Evolutionary conservation across 2,329 filamentous ascomycete species (phyloP).

Genomic region (Bimuria novae-zelandiae): DNA sequence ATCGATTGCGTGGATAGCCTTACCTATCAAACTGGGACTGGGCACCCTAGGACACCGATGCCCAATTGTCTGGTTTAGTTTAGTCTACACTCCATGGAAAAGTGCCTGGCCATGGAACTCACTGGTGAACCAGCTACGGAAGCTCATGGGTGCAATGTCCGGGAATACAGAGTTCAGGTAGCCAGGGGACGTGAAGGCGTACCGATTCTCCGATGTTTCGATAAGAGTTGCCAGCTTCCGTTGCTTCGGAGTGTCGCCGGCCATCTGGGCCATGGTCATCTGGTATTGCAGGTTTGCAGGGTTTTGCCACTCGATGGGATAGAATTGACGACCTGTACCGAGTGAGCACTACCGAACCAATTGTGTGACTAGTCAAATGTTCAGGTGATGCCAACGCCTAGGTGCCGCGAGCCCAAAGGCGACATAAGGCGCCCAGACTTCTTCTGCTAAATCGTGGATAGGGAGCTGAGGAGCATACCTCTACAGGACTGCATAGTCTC

Average conservation of each 20-base stretch:
- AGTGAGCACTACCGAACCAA: conserved; percentile 17
- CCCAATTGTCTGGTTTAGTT: conserved; percentile 32
- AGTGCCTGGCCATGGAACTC: conserved; percentile 4
- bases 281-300: conserved; percentile 57
- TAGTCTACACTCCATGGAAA: background rate
- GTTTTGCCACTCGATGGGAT: conserved; percentile 49
- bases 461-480: conserved; percentile 21
- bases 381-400: too few species aligned
- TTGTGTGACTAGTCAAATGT: too few species aligned
- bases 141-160: conserved; percentile 42
- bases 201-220: conserved; percentile 70
- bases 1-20: background rate
- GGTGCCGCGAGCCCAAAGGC: too few species aligned
- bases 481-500: conserved; percentile 50
- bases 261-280: conserved; percentile 49
- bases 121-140: conserved; percentile 46
- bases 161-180: conserved; percentile 61
- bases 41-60: conserved; percentile 32
- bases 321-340: conserved; percentile 33
- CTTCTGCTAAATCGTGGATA: background rate
- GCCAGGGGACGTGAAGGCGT: conserved; percentile 62
- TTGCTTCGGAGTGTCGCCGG: conserved; percentile 40
- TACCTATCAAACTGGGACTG: background rate
- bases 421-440: too few species aligned
- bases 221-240: conserved; percentile 63